phyloP scores from a whole-genome alignment of 306 rosid species.

The Psophocarpus tetragonolobus region DNA sequence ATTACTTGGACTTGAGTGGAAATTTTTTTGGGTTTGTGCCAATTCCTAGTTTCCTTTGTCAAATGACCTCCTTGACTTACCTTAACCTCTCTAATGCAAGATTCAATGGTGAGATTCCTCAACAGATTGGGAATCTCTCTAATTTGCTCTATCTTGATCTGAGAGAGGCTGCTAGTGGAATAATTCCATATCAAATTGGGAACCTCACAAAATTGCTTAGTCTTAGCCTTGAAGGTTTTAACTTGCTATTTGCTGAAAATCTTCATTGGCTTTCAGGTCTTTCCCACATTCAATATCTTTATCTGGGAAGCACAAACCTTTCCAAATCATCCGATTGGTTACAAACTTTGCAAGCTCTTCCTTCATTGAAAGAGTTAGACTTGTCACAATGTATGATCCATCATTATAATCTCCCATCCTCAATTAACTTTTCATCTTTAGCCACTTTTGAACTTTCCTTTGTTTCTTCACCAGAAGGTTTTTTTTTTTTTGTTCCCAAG shows the following conservation, averaged over 20 bases:
- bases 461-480: not conserved
- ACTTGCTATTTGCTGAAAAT: not conserved
- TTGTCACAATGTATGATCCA: not conserved
- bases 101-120: not conserved
- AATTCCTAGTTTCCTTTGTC: not conserved
- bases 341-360: not conserved
- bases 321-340: not conserved
- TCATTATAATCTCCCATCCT: not conserved
- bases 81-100: too few relatives aligned
- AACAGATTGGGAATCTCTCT: not conserved
- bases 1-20: not conserved
- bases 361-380: not conserved
- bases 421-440: not conserved
- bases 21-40: not conserved
- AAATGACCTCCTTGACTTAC: too few relatives aligned
- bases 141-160: not conserved
- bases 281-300: conserved; percentile 21
- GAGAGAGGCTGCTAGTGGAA: too few relatives aligned
- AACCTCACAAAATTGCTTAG: not conserved
- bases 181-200: not conserved
- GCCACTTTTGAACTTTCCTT: not conserved
- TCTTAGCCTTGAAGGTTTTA: not conserved
- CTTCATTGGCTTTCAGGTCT: conserved; percentile 9
- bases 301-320: not conserved
- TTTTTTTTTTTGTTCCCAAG: not conserved